phyloP scores from a whole-genome alignment of 1,284 basidiomycete species.

The Malassezia furfur region DNA sequence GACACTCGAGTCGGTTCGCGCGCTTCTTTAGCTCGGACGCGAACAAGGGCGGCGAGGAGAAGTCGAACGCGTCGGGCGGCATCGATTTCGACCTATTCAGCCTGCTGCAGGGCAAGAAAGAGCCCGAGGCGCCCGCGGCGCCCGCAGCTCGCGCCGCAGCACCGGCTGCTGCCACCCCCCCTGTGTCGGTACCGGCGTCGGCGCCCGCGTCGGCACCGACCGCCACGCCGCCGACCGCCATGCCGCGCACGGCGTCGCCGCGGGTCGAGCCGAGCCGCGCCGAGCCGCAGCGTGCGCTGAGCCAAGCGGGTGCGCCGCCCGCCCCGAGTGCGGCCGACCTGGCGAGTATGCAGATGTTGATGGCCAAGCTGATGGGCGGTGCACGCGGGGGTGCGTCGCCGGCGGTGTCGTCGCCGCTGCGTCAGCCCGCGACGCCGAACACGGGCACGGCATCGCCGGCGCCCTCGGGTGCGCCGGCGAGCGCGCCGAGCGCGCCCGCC shows the following conservation, averaged over 20 bases:
- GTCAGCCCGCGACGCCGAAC: neutral
- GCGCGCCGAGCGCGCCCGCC: neutral
- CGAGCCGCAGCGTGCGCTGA: neutral
- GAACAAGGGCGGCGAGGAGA: conserved; percentile 20
- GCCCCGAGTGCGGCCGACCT: conserved; percentile 34
- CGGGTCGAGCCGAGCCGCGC: conserved; percentile 6
- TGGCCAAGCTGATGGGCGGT: conserved; percentile 39
- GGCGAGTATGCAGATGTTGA: conserved; percentile 46
- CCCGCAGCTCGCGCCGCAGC: neutral
- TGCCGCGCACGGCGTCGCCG: neutral
- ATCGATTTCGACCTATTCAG: conserved; percentile 13
- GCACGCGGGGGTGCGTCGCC: neutral
- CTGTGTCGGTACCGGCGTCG: neutral
- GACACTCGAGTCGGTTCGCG: conserved; percentile 45
- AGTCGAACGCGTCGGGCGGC: neutral
- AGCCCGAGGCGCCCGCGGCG: neutral
- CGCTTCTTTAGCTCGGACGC: conserved; percentile 40
- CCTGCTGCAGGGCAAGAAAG: conserved; percentile 23
- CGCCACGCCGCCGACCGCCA: conserved; percentile 12
- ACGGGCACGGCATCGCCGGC: too few relatives aligned
- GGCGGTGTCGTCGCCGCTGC: neutral
- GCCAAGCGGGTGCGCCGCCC: conserved; percentile 4
- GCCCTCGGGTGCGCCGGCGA: neutral
- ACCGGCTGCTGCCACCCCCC: neutral
- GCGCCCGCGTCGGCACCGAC: conserved; percentile 15